Evolutionary conservation across 1,284 basidiomycete genomes (phyloP).

Genomic region (Apiotrichum domesticum): DNA sequence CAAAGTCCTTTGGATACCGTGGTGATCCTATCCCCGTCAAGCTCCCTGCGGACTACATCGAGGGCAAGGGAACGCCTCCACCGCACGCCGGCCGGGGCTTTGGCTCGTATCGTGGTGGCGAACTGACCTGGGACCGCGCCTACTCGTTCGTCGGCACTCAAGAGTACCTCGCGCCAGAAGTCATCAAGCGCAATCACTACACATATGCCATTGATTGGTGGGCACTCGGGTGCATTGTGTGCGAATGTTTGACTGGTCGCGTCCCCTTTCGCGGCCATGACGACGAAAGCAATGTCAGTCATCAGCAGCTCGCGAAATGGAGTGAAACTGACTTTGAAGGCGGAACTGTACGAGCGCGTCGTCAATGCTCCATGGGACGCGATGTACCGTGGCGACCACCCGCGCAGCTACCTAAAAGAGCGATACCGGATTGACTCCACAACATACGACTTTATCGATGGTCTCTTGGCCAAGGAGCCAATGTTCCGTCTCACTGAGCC

Average conservation of each 20-base stretch:
- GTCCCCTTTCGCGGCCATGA: conserved; percentile 28
- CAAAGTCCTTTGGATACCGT: conserved; percentile 37
- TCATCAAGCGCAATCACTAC: conserved; percentile 84
- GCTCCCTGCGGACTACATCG: conserved; percentile 18
- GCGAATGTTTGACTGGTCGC: conserved; percentile 63
- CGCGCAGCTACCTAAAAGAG: conserved; percentile 13
- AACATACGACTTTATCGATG: conserved; percentile 89
- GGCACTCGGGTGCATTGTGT: conserved; percentile 94
- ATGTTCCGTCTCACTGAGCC: conserved; percentile 80
- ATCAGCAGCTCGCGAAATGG: not conserved
- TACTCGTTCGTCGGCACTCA: conserved; percentile 56
- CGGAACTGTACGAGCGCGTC: conserved; percentile 18
- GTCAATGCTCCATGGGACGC: conserved; percentile 36
- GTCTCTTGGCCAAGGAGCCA: conserved; percentile 85
- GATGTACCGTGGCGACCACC: conserved; percentile 22
- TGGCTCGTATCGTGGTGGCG: conserved; percentile 18
- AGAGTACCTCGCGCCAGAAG: conserved; percentile 86
- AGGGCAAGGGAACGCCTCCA: conserved; percentile 18
- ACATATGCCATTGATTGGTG: conserved; percentile 97
- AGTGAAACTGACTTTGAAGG: not conserved
- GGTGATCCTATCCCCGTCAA: conserved; percentile 36
- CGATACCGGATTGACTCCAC: conserved; percentile 70
- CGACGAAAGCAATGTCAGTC: conserved; percentile 16
- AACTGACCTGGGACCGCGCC: conserved; percentile 21
- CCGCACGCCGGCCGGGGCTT: conserved; percentile 18